Evolutionary conservation across 1,139 yeast genomes (phyloP), one percentile per base, ranked within the genome.

Genomic region (Zygosaccharomyces sapae): DNA sequence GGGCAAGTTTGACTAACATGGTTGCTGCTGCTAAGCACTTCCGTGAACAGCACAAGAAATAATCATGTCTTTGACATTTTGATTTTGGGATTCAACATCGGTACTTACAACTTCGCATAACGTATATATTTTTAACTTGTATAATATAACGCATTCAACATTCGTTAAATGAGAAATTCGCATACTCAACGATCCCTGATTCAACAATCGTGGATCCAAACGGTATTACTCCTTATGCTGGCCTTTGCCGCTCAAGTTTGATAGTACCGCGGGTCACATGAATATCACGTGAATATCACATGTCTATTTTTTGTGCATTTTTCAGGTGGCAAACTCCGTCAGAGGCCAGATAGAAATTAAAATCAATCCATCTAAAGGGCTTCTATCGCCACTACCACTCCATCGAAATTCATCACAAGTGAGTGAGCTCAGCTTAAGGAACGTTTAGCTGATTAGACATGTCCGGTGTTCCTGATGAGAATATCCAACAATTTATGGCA

Each of bases 11-110:
- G 75, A 85, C 94, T 71, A 87, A 92, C 78, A 92, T 92, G 98
- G 98, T 92, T 71, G 90, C 86, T 63, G 97, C 98, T 70, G 97
- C 98, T 69, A 89, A 90, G 81, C 80, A 79, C 75, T 89, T 78
- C 92, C 89, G 97, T 77, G 89, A 71, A 66, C 70, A 76, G 69
- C 71, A 69, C 62, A 57, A 65, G 55, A 60, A 66, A 48, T 55
- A 56, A 54, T 47, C 47, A 33, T 13, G 39, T 37, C 31, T 41
- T 33, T 24, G 39, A 25, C 29, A 10, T 16, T 38, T 34, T 34
- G 9, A 34, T 16, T 27, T 44, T 47, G 53, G 55, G 59, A 56
- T 56, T 56, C 59, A 56, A 56, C 59, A 56, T 54, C 59, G 58
- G 58, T 54, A 41, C 37, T 41, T 49, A 48, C 47, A 49, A 44